Evolutionary conservation across 1,284 basidiomycete species (phyloP), one percentile per base, ranked within the genome.

Genomic region (Trametes pubescens): DNA sequence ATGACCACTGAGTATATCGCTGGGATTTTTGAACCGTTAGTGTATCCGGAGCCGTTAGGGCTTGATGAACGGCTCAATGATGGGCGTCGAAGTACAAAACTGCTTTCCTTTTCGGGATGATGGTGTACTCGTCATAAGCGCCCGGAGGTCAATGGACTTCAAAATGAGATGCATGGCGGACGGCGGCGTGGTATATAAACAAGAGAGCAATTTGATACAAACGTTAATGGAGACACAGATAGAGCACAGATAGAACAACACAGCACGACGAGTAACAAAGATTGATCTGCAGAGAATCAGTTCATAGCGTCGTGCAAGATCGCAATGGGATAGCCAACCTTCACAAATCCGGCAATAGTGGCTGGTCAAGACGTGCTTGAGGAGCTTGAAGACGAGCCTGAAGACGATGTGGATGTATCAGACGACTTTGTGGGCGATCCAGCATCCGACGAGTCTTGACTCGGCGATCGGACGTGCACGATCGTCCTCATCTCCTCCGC

Each of bases 401-500:
- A 22, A 26, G 52, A 40, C 21, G 52, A 55, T 26, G 43, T 21
- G 7, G 53, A 56, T 9, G 35, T 22, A 16, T 47, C 22, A 18
- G 53, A 51, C 7, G 60, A 51, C 21, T 44, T 55, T 13, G 60
- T 24, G 9, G 59, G 35, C 3, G 52, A 61, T 6, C 35, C 54
- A n/a, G 24, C 29, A 37, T 44, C 53, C 1, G 59, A 55, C 13
- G 52, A 40, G 24, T 51, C 35, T 24, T 34, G 46, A 4, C n/a
- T 37, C 1, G 35, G 43, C 35, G 64, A 32, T 32, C 29, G 64
- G 32, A 65, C 56, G 21, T 58, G 47, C 2, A 58, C 56, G 16
- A 61, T n/a, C 16, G 13, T 57, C 24, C 13, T 43, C 40, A n/a
- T 22, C 29, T 64, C 62, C n/a, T 61, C 51, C 22, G 54, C 59